phyloP scores from a whole-genome alignment of 2,329 filamentous ascomycete species.

The Aspergillus caelatus region DNA sequence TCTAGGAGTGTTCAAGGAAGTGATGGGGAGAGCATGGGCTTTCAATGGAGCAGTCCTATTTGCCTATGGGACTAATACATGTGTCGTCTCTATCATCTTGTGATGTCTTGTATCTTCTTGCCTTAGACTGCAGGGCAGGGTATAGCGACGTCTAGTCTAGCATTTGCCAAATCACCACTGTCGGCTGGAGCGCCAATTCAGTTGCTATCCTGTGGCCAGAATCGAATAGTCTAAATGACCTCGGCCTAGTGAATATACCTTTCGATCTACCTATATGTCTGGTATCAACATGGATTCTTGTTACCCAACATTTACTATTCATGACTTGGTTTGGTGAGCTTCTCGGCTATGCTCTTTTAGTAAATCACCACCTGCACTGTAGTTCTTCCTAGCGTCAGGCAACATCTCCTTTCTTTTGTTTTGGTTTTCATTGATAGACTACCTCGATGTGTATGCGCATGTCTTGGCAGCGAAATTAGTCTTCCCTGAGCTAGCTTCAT shows the following conservation, averaged over 20 bases:
- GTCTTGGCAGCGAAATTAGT: too few species aligned
- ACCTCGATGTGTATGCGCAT: too few species aligned
- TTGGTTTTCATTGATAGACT: neutral
- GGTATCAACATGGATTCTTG: neutral
- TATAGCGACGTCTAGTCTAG: neutral
- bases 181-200: too few species aligned
- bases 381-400: too few species aligned
- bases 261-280: neutral
- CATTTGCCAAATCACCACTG: too few species aligned
- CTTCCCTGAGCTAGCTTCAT: too few species aligned
- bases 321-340: neutral
- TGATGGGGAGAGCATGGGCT: neutral
- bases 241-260: too few species aligned
- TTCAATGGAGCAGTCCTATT: neutral
- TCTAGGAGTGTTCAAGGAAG: too few species aligned
- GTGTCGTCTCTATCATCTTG: neutral
- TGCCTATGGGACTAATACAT: neutral
- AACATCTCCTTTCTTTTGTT: neutral
- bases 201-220: too few species aligned
- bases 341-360: neutral
- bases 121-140: neutral
- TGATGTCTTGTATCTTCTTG: neutral
- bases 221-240: too few species aligned
- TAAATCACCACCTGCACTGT: too few species aligned
- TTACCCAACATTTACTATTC: neutral